Conservation (phyloP, 352 stramenopile genomes). For the Globisporangium abappressorium region DNA sequence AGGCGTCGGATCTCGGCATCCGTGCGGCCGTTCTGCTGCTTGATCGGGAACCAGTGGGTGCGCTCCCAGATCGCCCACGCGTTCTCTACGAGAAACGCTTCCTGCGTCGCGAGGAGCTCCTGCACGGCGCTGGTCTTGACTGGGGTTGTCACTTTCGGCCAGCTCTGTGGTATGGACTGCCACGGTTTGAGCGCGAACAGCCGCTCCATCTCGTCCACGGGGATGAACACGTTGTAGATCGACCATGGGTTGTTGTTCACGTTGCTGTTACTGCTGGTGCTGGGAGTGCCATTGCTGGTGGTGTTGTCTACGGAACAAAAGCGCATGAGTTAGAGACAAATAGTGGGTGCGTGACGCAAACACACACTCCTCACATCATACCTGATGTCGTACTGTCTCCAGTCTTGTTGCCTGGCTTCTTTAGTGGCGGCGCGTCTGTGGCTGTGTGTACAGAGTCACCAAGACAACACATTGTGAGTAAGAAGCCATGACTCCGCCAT, state of each 20-base stretch:
- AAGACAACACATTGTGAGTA: not conserved
- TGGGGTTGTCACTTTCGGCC: constrained; percentile 25
- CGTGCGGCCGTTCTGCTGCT: constrained; percentile 34
- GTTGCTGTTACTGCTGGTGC: not conserved
- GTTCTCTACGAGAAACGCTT: constrained; percentile 34
- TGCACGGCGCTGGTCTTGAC: constrained; percentile 17
- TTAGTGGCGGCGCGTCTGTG: constrained; percentile 10
- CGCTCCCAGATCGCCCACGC: constrained; percentile 45
- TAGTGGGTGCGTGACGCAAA: not conserved
- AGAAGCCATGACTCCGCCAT: not conserved
- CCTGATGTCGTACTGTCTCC: constrained; percentile 10
- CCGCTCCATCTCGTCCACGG: constrained; percentile 18
- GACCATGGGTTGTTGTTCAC: constrained; percentile 6
- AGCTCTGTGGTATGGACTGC: constrained; percentile 14
- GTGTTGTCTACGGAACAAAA: constrained; percentile 2
- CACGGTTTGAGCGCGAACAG: constrained; percentile 16
- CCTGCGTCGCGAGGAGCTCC: constrained; percentile 25
- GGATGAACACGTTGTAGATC: constrained; percentile 24
- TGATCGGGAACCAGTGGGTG: constrained; percentile 50
- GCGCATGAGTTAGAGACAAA: not conserved
- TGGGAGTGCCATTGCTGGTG: not conserved
- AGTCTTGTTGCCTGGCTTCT: constrained; percentile 13
- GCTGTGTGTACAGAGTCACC: not conserved
- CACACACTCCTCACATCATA: not conserved
- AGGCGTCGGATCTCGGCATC: constrained; percentile 28